Evolutionary conservation across 176 grass and related monocot species (phyloP), one percentile per base, ranked within the genome.

Genomic region (Aegilops sharonensis): DNA sequence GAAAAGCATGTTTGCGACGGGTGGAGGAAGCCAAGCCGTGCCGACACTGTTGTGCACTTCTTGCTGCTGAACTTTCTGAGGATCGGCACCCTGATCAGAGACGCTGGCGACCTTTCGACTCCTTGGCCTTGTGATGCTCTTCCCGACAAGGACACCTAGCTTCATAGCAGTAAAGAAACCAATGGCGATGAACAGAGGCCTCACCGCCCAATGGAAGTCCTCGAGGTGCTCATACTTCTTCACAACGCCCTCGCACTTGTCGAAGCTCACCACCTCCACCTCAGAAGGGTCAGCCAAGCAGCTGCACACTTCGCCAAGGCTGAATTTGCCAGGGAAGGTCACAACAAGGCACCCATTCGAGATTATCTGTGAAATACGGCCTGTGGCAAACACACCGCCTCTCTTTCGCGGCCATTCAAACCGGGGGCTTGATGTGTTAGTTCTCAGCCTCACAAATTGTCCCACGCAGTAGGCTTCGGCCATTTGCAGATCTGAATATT

Each of bases 201-300:
- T 90, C 7, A 99, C 87, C 3, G 78, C 92, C 97, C 97, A 99
- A 61, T 99, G 97, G 68, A 94, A 97, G 72, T 99, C 94, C 78
- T 99, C 94, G 0, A 99, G 92, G 85, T 99, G 97, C 67, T 93
- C 87, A 36, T 96, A 99, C 77, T 99, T 99, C 91, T 96, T 93
- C 50, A 91, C 77, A n/a, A 94, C 68, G 66, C 97, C 97, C 20
- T 99, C 89, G 0, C 94, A 99, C 39, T 90, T 94, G 68, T 91
- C 87, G 64, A 99, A 99, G 81, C 72, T 96, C 67, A 97, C 92
- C 15, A 59, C 63, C 81, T 99, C 94, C 56, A 99, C 92, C 85
- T 99, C 94, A 3, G 87, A 89, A 61, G 97, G 97, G 61, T 99
- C 97, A 39, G 94, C 97, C 68, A 99, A 78, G 77, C 79, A 87